Base-by-base conservation (phyloP, 1,139 yeast genomes). In the Diutina rugosa region DNA sequence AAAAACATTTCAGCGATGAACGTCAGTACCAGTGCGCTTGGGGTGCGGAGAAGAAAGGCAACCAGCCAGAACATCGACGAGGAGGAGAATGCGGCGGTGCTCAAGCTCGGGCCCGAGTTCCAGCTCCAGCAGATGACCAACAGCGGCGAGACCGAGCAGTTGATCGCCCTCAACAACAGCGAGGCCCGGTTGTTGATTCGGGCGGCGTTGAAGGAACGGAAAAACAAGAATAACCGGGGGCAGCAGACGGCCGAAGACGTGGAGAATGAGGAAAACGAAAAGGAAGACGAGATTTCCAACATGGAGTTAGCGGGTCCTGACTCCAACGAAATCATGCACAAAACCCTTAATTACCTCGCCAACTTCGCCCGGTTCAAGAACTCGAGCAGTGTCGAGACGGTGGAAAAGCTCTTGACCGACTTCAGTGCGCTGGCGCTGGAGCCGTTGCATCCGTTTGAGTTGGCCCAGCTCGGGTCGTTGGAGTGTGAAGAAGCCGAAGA, bases 401-500 rank as follows among this genome's bases (percentile, higher is more conserved):
- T 90, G 44, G 98, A 91, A 66, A 87, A 87, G 64, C 74, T 91
- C 62, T 75, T 91, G 64, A 87, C 85, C 59, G 80, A 76, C 64
- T 81, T 90, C 57, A 82, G 88, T 56, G 82, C 80, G 56, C 83
- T 80, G 66, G 74, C 77, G 3, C 61, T 71, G 6, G 78, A 77
- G 56, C 84, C 84, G 46, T 73, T 93, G 64, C 99, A 93, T 72
- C 98, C 99, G 1, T 95, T 93, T 69, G 99, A 93, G 71, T 77
- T 90, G 57, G 97, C 99, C 0, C 99, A 93, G 71, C 76, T 93
- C 60, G 97, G 98, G 0, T 89, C 96, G 2, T 76, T 93, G 61
- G 90, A 95, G 51, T 91, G 97, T 71, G 99, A 93, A 67, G 98
- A 93, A 63, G 91, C 96, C 6, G 99, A 93, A 66, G 99, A 93